Base-by-base conservation (phyloP, 2,329 filamentous ascomycete species). In the Zymoseptoria brevis region DNA sequence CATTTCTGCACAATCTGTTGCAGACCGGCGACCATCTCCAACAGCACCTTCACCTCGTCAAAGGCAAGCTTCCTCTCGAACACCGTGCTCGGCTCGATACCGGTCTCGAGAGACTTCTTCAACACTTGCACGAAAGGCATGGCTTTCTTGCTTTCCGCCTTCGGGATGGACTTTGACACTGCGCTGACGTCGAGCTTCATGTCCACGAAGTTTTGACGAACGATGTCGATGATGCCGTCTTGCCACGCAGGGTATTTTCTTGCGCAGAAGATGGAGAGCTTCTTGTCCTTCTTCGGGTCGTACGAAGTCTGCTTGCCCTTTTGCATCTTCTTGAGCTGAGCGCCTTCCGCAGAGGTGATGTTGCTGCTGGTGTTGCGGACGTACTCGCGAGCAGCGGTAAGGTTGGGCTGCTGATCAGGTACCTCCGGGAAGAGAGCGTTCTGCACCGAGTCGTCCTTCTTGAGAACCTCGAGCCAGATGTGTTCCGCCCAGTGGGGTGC, bases 401-500 rank as follows among this genome's bases (percentile, higher is more conserved):
- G 82, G 50, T 80, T 78, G 4, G 87, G 77, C 62, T 88, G 80
- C 1, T 86, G 79, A 21, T 82, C 80, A 0, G 87, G 83, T 0
- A 90, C 85, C 55, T 82, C 76, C 13, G 91, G 90, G 81, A 84
- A 96, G 49, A 80, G 80, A 11, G 89, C 90, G 56, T 86, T 84
- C 77, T 97, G 92, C 68, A 99, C 84, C 7, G 87, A 88, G 57
- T 80, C 77, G 41, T 83, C 74, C 78, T 87, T 91, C 72, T 88
- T 84, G 61, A 99, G 84, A 1, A 97, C 85, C 75, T 97, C 93
- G 57, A 88, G 84, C 90, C 91, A 97, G 72, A 99, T 85, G 75
- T 96, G 88, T 72, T 99, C 94, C 53, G 90, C 81, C 87, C 91
- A 97, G 76, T 99, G 94, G 60, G 94, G 93, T 2, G 93, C 87